Conservation (phyloP, 2,329 filamentous ascomycete species). For the Epichloe bromicola region DNA sequence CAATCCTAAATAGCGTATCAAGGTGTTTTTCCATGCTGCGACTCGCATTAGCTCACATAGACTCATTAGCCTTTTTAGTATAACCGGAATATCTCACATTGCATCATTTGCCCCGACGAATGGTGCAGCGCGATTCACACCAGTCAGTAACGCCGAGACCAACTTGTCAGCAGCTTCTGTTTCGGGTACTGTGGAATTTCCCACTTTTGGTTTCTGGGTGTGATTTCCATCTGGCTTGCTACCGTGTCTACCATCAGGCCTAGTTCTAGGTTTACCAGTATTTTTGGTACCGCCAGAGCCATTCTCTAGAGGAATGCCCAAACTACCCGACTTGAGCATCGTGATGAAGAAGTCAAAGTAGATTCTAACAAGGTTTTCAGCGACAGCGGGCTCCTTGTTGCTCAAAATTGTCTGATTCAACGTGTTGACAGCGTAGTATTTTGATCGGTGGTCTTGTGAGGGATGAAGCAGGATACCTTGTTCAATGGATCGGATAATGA, state of each 20-base stretch:
- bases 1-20: constrained; percentile 88
- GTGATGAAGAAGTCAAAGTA: constrained; percentile 86
- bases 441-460: constrained; percentile 75
- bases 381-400: constrained; percentile 66
- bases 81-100: constrained; percentile 35
- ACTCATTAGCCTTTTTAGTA: background rate
- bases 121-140: constrained; percentile 90
- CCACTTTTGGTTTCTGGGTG: background rate
- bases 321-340: constrained; percentile 51
- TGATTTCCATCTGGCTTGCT: constrained; percentile 11
- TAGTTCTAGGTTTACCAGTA: constrained; percentile 13
- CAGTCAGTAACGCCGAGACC: constrained; percentile 79
- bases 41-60: constrained; percentile 7
- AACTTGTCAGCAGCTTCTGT: constrained; percentile 67
- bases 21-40: constrained; percentile 70
- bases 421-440: constrained; percentile 93
- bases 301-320: constrained; percentile 28
- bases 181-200: constrained; percentile 41
- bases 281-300: constrained; percentile 23
- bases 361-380: constrained; percentile 69
- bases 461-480: constrained; percentile 78
- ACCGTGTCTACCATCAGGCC: constrained; percentile 8
- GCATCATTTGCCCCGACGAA: constrained; percentile 74
- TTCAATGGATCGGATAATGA: constrained; percentile 76
- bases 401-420: constrained; percentile 93